phyloP scores from a whole-genome alignment of 2,329 filamentous ascomycete genomes.

The Fusarium sp. region DNA sequence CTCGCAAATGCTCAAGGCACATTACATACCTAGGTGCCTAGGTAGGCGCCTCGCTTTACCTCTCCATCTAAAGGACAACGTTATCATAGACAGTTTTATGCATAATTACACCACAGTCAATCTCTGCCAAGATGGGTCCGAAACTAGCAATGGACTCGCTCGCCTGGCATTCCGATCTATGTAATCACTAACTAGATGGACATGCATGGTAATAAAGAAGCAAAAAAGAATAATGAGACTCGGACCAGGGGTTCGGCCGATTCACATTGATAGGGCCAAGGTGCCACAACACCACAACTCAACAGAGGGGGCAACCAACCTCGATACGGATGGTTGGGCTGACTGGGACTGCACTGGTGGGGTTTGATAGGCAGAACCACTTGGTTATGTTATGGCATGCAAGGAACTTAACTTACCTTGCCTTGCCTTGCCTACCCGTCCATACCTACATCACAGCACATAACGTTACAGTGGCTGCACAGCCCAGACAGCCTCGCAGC shows the following conservation, averaged over 20 bases:
- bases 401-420: slow-evolving; percentile 37
- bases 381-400: slow-evolving; percentile 26
- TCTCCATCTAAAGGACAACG: background rate
- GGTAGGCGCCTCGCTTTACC: slow-evolving; percentile 1
- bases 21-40: background rate
- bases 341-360: slow-evolving; percentile 17
- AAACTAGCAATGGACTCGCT: slow-evolving; percentile 8
- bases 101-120: slow-evolving; percentile 1
- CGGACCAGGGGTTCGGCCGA: slow-evolving; percentile 7
- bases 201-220: background rate
- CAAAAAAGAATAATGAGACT: slow-evolving; percentile 3
- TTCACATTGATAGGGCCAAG: slow-evolving; percentile 13
- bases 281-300: slow-evolving; percentile 8
- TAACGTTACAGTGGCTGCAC: background rate
- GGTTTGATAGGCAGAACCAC: slow-evolving; percentile 18
- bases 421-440: slow-evolving; percentile 36
- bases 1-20: background rate
- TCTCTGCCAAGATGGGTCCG: slow-evolving; percentile 4
- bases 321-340: slow-evolving; percentile 17
- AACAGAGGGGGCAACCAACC: slow-evolving; percentile 30
- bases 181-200: background rate
- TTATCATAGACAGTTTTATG: slow-evolving; percentile 3
- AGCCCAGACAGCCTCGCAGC: slow-evolving; percentile 1
- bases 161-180: slow-evolving; percentile 12
- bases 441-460: slow-evolving; percentile 21